These are phyloP conservation scores for Saksenaea oblongispora DNA, from an alignment of 371 early-diverging fungal species.

Conservation along the genomic window DNA sequence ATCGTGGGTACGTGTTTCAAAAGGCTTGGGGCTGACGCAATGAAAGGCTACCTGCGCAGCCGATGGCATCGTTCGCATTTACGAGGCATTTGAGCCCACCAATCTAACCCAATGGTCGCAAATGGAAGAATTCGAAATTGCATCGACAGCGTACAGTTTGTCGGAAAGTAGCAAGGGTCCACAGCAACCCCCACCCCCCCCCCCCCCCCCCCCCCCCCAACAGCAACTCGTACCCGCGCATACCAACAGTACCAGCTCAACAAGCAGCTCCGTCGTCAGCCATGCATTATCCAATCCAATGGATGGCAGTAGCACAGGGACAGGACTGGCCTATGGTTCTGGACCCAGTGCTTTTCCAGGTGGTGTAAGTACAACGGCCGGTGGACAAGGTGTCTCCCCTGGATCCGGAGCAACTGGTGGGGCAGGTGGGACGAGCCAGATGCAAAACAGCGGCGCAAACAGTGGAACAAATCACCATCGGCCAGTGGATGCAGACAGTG, in stretches of 20 bases:
- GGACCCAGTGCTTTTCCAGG: constrained; percentile 17
- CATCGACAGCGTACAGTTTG: constrained; percentile 7
- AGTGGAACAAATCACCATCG: constrained; percentile 16
- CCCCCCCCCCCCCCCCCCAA: constrained; percentile 7
- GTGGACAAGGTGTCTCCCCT: constrained; percentile 28
- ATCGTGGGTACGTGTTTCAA: not conserved
- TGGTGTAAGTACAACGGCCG: not conserved
- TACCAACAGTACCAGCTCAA: constrained; percentile 40
- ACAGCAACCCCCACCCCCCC: constrained; percentile 7
- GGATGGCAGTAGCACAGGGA: constrained; percentile 13
- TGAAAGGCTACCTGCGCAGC: constrained; percentile 79
- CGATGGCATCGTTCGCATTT: constrained; percentile 88
- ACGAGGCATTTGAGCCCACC: constrained; percentile 86
- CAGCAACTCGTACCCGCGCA: constrained; percentile 28
- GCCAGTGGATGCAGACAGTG: constrained; percentile 59
- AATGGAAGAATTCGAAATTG: constrained; percentile 67
- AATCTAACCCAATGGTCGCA: constrained; percentile 83
- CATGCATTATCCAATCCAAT: constrained; percentile 37
- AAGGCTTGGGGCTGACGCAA: not conserved
- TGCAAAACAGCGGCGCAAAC: constrained; percentile 2
- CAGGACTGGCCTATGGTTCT: not conserved
- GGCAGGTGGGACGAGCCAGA: not conserved
- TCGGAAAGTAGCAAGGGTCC: constrained; percentile 7
- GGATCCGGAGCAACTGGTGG: constrained; percentile 15
- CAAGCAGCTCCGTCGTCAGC: constrained; percentile 33